Evolutionary conservation across 495 filamentous ascomycete species (phyloP), one percentile per base, ranked within the genome.

Genomic region (Ascobolus immersus): DNA sequence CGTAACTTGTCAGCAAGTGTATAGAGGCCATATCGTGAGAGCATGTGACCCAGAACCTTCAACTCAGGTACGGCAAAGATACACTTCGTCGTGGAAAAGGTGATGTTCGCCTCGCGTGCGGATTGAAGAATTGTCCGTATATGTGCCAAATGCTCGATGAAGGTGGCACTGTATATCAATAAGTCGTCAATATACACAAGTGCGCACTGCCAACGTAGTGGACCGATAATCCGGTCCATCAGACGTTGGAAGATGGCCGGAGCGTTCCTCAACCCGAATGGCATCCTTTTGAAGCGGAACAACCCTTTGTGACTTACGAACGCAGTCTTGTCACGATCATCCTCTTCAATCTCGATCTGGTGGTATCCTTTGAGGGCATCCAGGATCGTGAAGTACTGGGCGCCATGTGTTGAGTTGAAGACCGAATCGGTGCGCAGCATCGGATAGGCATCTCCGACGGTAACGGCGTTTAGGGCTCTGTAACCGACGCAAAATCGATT

Each of bases 131-230:
- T 7, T 25, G 22, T 25, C n/a, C 6, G 13, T 10, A 15, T 6
- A 14, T 30, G 28, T 5, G 14, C 6, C 5, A 30, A 6, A 14
- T 30, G 28, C 6, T 30, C 7, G 7, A 10, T 14, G 8, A 8
- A 30, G 7, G 6, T 14, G 7, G 6, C 14, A 14, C 28, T 30
- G 28, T 7, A 30, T 7, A 30, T 14, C 28, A 30, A 14, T 14
- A 30, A 5, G 14, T 30, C 28, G 15, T 38, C 28, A 1, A 38
- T 38, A 32, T 38, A 38, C 1, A 38, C 35, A 6, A 38, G 5
- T 0, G 35, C 35, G 6, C 26, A 25, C 10, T 32, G 28, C 35
- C 35, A 38, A 3, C 28, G 17, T 3, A 38, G 13, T 2, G 26
- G 22, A 4, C 35, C 28, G 4, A 33, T 28, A 0, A 38, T 12